Evolutionary conservation across 2,329 filamentous ascomycete genomes (phyloP), one percentile per base, ranked within the genome.

Genomic region (Hypoxylon sp.): DNA sequence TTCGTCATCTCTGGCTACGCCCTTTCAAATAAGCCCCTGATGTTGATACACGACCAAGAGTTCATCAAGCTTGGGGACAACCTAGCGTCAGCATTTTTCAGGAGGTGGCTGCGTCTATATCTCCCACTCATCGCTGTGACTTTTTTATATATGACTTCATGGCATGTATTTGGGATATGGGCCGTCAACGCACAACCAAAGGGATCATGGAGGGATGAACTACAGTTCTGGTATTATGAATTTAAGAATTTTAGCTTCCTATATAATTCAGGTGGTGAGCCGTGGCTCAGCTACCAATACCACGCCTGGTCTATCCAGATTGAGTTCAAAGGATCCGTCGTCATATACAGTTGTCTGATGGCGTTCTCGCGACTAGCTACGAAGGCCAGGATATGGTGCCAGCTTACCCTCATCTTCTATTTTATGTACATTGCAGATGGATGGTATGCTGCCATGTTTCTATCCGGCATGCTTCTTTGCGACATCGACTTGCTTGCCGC

Each of bases 231-330:
- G 61, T 79, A 79, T 56, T 51, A 66, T 52, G 82, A 88, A 64
- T 74, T 82, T 64, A 89, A 88, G 65, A 87, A 87, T 67, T 88
- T 86, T 71, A 88, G 79, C 68, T 89, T 86, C 64, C 66, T 87
- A 27, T 89, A 83, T 70, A 79, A 80, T 30, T 75, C 74, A 5
- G 81, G 82, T 5, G 80, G 79, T 1, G 71, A 78, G 7, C 78
- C 80, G 7, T 86, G 81, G 74, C 75, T 84, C 46, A 69, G 70
- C 8, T 82, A 82, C 69, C 83, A 85, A 59, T 75, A 74, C 19
- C 84, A 87, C 57, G 64, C 81, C 2, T 87, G 83, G 82, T 85
- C 78, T 0, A 87, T 88, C 43, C 83, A 84, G 0, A 71, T 83
- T 13, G 84, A 88, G 63, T 79, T 85, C 68, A 73, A 77, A 59